Percentiles rank a stretch among this genome's conserved stretches.
Conservation (phyloP, 441 rosid species). For the Iberis amara region DNA sequence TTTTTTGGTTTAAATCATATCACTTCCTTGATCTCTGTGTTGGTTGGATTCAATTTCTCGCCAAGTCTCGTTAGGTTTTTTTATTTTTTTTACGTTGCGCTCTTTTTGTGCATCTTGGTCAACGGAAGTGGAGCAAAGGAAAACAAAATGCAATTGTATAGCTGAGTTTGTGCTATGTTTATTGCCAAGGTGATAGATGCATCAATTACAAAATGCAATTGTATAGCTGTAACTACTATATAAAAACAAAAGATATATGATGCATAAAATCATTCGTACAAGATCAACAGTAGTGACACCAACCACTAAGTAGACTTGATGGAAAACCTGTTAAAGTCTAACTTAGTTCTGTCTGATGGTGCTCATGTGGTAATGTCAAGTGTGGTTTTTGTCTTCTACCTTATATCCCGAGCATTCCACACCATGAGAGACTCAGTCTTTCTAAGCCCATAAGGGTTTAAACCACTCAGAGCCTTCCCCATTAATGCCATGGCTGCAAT, state of each 20-base stretch:
- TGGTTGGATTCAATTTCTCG: background rate
- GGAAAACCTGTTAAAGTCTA: slow-evolving; percentile 10
- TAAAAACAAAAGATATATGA: background rate
- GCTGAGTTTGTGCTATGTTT: background rate
- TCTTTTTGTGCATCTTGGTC: background rate
- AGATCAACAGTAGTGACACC: slow-evolving; percentile 5
- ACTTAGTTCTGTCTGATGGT: background rate
- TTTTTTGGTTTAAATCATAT: background rate
- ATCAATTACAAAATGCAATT: background rate
- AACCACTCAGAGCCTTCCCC: slow-evolving; percentile 72
- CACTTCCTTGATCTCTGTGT: background rate
- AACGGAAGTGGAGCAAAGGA: slow-evolving; percentile 80
- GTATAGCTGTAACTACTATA: background rate
- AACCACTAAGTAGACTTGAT: background rate
- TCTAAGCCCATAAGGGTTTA: slow-evolving; percentile 49
- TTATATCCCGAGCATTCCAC: slow-evolving; percentile 52
- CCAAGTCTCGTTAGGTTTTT: background rate
- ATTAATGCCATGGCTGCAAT: slow-evolving; percentile 92
- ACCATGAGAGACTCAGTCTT: slow-evolving; percentile 47
- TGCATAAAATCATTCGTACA: slow-evolving; percentile 14
- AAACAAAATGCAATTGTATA: slow-evolving; percentile 76
- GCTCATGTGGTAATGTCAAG: background rate
- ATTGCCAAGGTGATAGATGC: background rate
- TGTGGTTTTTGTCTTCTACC: slow-evolving; percentile 6
- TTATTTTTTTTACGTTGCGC: background rate